These are phyloP conservation scores for Typha latifolia DNA, from an alignment of 176 grass and related monocot genomes.

Conservation along the genomic window DNA sequence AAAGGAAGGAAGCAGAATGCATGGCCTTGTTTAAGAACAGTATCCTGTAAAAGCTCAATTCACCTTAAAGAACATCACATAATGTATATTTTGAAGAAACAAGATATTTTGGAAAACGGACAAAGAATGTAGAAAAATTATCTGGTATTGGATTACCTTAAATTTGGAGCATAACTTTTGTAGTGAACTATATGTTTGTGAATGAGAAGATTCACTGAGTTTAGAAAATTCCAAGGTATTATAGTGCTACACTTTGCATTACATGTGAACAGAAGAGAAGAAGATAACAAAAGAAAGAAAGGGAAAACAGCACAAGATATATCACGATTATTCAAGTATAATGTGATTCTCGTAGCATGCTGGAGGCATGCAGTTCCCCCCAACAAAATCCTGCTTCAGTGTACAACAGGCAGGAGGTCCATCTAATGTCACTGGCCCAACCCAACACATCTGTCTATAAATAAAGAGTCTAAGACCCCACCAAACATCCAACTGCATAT, in stretches of 20 bases:
- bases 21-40: conserved; percentile 56
- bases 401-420: too few species aligned
- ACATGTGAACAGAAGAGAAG: not conserved
- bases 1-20: conserved; percentile 98
- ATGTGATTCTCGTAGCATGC: not conserved
- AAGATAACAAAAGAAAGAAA: not conserved
- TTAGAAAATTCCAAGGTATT: not conserved
- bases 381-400: too few species aligned
- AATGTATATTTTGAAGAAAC: not conserved
- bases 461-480: too few species aligned
- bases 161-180: not conserved
- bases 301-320: not conserved
- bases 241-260: not conserved
- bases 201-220: not conserved
- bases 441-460: too few species aligned
- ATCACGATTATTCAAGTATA: not conserved
- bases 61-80: not conserved
- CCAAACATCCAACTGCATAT: too few species aligned
- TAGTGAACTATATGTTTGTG: not conserved
- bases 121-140: not conserved
- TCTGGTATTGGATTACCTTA: not conserved
- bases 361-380: too few species aligned
- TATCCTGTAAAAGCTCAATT: conserved; percentile 56
- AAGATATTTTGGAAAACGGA: not conserved
- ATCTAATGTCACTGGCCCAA: too few species aligned